Conservation (phyloP, 352 stramenopile species). For the Phytophthora syringae region DNA sequence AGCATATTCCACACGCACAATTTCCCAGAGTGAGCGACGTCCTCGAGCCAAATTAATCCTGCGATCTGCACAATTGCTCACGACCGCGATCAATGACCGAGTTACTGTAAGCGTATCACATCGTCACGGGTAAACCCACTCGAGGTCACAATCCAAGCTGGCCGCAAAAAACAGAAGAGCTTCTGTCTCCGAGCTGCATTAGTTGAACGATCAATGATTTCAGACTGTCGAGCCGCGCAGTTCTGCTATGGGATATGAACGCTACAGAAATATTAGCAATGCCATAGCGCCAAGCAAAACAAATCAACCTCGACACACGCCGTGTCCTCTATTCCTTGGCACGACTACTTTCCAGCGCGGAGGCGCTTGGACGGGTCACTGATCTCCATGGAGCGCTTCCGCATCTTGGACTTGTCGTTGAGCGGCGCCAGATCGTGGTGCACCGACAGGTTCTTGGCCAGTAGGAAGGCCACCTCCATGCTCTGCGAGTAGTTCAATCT, state of each 20-base stretch:
- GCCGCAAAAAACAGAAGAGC: neutral
- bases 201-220: neutral
- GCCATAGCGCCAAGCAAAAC: neutral
- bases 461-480: conserved; percentile 98
- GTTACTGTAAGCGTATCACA: neutral
- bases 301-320: conserved; percentile 20
- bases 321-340: conserved; percentile 20
- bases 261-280: too few species aligned
- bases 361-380: conserved; percentile 50
- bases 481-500: conserved; percentile 98
- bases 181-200: neutral
- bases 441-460: conserved; percentile 91
- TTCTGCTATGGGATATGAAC: too few species aligned
- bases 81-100: neutral
- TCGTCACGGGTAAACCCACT: neutral
- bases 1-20: neutral
- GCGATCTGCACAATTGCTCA: neutral
- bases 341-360: conserved; percentile 34
- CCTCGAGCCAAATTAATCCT: neutral
- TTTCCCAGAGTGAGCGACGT: neutral
- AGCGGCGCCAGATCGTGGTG: conserved; percentile 71
- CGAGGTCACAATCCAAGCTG: neutral
- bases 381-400: conserved; percentile 67
- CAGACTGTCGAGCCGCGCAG: neutral
- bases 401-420: conserved; percentile 62